Evolutionary conservation across 179 eudicot species (phyloP).

Genomic region (Amaranthus tricolor): DNA sequence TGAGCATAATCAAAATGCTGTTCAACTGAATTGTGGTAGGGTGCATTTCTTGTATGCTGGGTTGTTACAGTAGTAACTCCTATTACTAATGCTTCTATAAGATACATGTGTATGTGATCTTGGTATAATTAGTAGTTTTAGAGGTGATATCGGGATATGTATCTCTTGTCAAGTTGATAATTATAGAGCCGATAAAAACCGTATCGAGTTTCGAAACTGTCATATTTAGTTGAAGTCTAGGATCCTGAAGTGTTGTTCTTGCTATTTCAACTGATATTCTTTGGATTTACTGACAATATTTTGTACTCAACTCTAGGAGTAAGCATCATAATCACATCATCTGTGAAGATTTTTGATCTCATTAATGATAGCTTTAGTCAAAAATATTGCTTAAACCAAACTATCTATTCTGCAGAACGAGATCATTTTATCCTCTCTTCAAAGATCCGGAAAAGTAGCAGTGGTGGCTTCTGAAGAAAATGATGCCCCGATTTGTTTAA

Average conservation of each 20-base stretch:
- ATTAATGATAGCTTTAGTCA: not conserved
- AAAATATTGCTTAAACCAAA: not conserved
- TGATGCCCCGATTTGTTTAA: constrained; percentile 77
- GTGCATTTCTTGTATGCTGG: too few species aligned
- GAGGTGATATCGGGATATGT: too few species aligned
- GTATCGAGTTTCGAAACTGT: not conserved
- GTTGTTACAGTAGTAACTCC: not conserved
- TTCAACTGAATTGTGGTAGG: not conserved
- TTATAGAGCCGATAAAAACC: not conserved
- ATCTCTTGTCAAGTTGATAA: too few species aligned
- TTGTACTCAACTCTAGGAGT: not conserved
- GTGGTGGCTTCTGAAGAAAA: constrained; percentile 99
- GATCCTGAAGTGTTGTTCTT: not conserved
- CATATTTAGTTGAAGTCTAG: not conserved
- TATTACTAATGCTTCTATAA: not conserved
- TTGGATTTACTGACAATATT: not conserved
- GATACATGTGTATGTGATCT: not conserved
- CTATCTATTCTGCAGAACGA: constrained; percentile 61
- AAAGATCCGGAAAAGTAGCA: constrained; percentile 86
- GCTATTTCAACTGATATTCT: not conserved
- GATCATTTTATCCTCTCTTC: constrained; percentile 67
- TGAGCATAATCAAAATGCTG: not conserved
- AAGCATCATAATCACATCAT: too few species aligned
- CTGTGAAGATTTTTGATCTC: not conserved
- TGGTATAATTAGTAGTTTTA: too few species aligned